phyloP scores from a whole-genome alignment of 1,284 basidiomycete genomes.

The Sporisorium graminicola region DNA sequence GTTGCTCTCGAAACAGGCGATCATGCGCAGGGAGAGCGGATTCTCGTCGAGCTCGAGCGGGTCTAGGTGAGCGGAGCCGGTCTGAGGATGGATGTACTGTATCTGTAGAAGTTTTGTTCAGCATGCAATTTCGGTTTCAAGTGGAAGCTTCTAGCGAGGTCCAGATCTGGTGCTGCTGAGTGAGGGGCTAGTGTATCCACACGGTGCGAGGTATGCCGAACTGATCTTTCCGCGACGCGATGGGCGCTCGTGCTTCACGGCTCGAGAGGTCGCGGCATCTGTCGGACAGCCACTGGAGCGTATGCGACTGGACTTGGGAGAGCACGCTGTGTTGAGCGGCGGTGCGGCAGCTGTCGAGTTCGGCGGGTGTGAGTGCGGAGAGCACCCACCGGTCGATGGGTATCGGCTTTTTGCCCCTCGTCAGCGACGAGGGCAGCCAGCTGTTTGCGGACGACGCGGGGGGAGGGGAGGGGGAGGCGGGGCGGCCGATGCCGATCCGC shows the following conservation, averaged over 20 bases:
- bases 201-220: constrained; percentile 32
- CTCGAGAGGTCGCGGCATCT: neutral
- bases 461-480: neutral
- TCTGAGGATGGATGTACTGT: neutral
- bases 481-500: constrained; percentile 34
- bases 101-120: neutral
- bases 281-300: constrained; percentile 17
- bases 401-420: neutral
- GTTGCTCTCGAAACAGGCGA: constrained; percentile 23
- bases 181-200: constrained; percentile 23
- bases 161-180: neutral
- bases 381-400: constrained; percentile 37
- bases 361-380: constrained; percentile 3
- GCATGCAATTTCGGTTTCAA: neutral
- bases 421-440: constrained; percentile 3
- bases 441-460: neutral
- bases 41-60: constrained; percentile 19
- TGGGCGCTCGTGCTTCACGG: too few species aligned
- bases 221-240: constrained; percentile 26
- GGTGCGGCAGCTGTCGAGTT: constrained; percentile 24
- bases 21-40: constrained; percentile 40
- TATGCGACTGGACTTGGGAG: neutral
- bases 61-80: constrained; percentile 7
- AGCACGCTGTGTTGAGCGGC: neutral
- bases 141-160: neutral